Evolutionary conservation across 345 rosid species (phyloP), one percentile per base, ranked within the genome.

Genomic region (Schrenkiella parvula): DNA sequence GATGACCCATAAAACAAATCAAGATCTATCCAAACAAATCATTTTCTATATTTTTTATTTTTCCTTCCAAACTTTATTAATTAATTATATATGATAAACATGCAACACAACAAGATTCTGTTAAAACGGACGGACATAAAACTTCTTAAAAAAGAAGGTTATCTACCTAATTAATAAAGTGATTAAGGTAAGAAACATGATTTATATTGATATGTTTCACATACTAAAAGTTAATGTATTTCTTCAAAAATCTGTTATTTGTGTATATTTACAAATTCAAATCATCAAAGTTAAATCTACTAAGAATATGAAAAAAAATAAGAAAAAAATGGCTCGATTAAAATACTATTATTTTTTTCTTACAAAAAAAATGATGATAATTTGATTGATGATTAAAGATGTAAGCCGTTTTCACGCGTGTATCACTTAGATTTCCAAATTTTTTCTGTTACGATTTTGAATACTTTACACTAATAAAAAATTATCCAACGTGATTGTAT

Each of bases 321-420:
- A 7, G 17, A 2, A 7, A n/a, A n/a, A n/a, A n/a, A n/a, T n/a
- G n/a, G n/a, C n/a, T n/a, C n/a, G n/a, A n/a, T n/a, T 12, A 23
- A 11, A 22, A 21, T 0, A 6, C 2, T 52, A 14, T 26, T 25
- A 3, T n/a, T 1, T 17, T 56, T 15, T 15, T 34, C 25, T 56
- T 44, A 29, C 0, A 12, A 1, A n/a, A n/a, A n/a, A 17, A 11
- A 28, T 7, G 15, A 63, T 14, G 28, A 64, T 64, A 13, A 28
- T 63, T 23, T 29, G 32, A 17, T 44, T 44, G 28, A 18, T 6
- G 28, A 17, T 6, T 39, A 14, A 61, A 46, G 54, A 29, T 43
- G 47, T 47, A 32, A 57, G 7, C 65, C 65, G 4, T 47, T 47
- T 58, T 42, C 68, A 71, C 61, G 75, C 75, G 68, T 50, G 68